Base-by-base conservation (phyloP, 139 green algal genomes). In the Mychonastes homosphaera region DNA sequence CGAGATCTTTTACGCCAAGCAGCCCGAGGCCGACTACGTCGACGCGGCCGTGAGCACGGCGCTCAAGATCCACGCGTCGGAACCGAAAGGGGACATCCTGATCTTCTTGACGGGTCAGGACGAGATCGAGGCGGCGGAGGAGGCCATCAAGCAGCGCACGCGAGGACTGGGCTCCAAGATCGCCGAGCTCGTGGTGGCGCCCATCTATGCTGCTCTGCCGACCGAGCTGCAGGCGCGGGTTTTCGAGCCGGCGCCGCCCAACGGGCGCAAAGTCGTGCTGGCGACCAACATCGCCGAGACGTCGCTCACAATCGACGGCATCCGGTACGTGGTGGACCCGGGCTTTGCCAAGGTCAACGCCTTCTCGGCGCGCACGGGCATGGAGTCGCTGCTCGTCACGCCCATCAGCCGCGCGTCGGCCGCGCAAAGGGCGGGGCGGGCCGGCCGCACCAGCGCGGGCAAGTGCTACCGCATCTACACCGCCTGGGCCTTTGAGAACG, bases 261-360 rank as follows among this genome's bases (percentile, higher is more conserved):
- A 88, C 16, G 87, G 87, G 1, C 78, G 87, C 55, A 96, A 98
- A 72, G 71, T 97, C 6, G 92, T 98, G 24, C 72, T 98, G 51
- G 92, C 92, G 27, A 98, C 92, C 53, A 98, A 98, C 80, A 98
- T 98, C 62, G 90, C 90, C 0, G 92, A 98, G 79, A 98, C 92
- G 0, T 87, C 70, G 0, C 72, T 98, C 9, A 98, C 92, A 8
- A 98, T 98, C 55, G 88, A 97, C 53, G 92, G 92, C 48, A 96
- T 98, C 69, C 76, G 79, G 65, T 97, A 94, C 57, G 90, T 98
- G 29, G 90, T 98, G 52, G 91, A 98, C 65, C 87, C 91, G 2
- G 91, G 91, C 7, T 96, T 97, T 72, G 79, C 72, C 67, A 98
- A 98, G 76, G 91, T 97, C 74, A 97, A 97, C 63, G 83, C 71